Evolutionary conservation across 2,329 filamentous ascomycete genomes (phyloP), one percentile per base, ranked within the genome.

Genomic region (Cladobotryum protrusum): DNA sequence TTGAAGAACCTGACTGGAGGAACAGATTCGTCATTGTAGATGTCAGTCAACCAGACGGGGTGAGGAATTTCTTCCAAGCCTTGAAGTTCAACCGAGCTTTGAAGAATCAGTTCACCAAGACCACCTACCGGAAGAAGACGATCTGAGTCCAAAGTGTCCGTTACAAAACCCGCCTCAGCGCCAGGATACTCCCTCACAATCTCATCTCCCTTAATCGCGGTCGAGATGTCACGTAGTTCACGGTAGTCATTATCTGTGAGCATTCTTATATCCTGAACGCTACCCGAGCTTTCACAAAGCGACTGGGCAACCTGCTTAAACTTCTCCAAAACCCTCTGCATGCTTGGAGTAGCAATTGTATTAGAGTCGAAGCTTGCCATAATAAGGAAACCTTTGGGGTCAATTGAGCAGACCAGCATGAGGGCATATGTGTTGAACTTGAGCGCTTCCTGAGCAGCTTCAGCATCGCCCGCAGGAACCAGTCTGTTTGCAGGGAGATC

Each of bases 301-400:
- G 74, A 65, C 39, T 72, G 69, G 0, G 74, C 71, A n/a, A 79
- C 71, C 3, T 69, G 66, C 33, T 73, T 73, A 18, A 85, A 70
- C 47, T 80, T 74, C 2, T 68, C 61, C 18, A 83, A 66, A 3
- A 77, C 76, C 32, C 71, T 69, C 57, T 82, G 67, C 66, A 83
- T 78, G 15, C 75, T 71, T 19, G 67, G 64, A 32, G 67, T 70
- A 15, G 69, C 68, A 15, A 86, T 75, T 1, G 76, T 74, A n/a
- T 76, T 75, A 18, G 80, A 81, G 58, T 86, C 82, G 57, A 85
- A 85, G 57, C 82, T 83, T 1, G 81, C 81, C 68, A 81, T 82
- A 49, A 82, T 69, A 14, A 77, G 63, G 59, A 85, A 78, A 1
- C 77, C 74, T 52, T 72, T 69, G 2, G 74, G 69, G 34, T 79